phyloP scores from a whole-genome alignment of 345 rosid species.

The Bruguiera sexangula region DNA sequence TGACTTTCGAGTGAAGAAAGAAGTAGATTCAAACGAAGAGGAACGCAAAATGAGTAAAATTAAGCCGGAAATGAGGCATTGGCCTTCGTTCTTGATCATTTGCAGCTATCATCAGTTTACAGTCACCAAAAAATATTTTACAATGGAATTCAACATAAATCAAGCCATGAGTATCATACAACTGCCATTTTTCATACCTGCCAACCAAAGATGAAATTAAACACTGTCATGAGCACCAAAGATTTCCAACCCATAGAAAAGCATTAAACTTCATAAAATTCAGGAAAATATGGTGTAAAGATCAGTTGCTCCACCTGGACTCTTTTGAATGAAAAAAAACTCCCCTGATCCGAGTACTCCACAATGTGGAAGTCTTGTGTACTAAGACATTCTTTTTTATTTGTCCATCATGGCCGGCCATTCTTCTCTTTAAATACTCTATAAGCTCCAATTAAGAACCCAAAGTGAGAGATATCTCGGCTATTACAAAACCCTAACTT shows the following conservation, averaged over 20 bases:
- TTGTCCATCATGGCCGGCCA: neutral
- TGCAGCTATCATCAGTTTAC: neutral
- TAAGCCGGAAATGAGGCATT: neutral
- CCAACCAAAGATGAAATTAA: neutral
- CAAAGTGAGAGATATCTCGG: neutral
- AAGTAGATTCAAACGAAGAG: neutral
- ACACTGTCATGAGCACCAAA: neutral
- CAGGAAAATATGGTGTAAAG: neutral
- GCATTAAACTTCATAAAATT: neutral
- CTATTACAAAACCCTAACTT: conserved; percentile 18
- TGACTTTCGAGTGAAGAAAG: neutral
- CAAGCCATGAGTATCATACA: neutral
- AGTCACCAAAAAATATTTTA: neutral
- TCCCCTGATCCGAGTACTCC: neutral
- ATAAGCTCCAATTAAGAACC: neutral
- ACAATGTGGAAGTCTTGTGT: too few relatives aligned
- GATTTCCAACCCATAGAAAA: neutral
- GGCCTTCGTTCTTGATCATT: neutral
- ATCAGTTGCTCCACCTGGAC: neutral
- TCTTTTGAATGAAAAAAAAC: neutral
- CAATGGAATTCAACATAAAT: neutral
- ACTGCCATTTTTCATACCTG: neutral
- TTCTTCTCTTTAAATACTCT: neutral
- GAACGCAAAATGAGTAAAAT: too few relatives aligned
- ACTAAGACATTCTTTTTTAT: too few relatives aligned